Conservation (phyloP, 1,284 basidiomycete species). For the Pterula multifida region DNA sequence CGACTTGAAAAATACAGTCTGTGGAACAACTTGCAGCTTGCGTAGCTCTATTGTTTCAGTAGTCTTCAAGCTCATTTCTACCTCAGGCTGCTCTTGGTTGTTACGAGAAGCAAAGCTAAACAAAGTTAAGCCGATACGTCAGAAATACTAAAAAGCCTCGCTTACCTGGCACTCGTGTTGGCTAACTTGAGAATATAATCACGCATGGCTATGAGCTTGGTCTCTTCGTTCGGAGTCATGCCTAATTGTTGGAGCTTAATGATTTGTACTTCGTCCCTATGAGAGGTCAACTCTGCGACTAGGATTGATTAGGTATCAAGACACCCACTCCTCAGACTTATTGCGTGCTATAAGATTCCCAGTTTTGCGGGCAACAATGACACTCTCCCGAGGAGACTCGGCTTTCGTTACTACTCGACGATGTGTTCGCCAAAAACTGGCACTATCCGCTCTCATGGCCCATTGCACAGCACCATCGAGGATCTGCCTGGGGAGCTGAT, state of each 20-base stretch:
- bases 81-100: conserved; percentile 43
- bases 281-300: conserved; percentile 2
- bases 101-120: conserved; percentile 51
- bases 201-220: conserved; percentile 73
- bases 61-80: conserved; percentile 53
- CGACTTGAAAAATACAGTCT: conserved; percentile 84
- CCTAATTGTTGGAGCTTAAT: conserved; percentile 70
- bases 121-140: conserved; percentile 1
- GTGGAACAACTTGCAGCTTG: conserved; percentile 85
- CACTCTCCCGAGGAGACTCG: conserved; percentile 59
- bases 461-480: conserved; percentile 81
- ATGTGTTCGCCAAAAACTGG: conserved; percentile 63
- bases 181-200: conserved; percentile 84
- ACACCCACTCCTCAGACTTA: conserved; percentile 64
- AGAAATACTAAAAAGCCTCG: neutral
- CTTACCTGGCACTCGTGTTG: conserved; percentile 39
- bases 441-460: conserved; percentile 73
- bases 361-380: conserved; percentile 46
- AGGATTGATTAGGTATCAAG: conserved; percentile 2
- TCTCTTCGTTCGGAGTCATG: conserved; percentile 70
- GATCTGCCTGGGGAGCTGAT: conserved; percentile 64
- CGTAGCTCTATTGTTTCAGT: conserved; percentile 61
- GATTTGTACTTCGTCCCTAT: conserved; percentile 66
- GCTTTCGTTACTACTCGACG: conserved; percentile 33
- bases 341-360: conserved; percentile 34